phyloP scores from a whole-genome alignment of 1,139 yeast species.

The Yamadazyma kanchanaburiensis region DNA sequence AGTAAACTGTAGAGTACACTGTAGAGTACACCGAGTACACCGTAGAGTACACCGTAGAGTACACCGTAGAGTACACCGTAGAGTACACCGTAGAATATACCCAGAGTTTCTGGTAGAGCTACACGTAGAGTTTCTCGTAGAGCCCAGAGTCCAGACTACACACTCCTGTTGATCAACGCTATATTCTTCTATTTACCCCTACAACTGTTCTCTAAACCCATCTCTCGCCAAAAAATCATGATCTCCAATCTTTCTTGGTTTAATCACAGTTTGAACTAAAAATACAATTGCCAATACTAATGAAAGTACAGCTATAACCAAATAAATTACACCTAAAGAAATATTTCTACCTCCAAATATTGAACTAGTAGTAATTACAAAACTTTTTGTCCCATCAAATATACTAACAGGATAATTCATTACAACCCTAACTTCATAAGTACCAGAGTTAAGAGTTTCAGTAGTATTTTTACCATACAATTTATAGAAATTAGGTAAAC shows the following conservation, averaged over 20 bases:
- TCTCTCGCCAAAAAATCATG: conserved; percentile 37
- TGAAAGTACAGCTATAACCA: conserved; percentile 58
- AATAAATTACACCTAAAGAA: conserved; percentile 63
- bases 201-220: conserved; percentile 26
- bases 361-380: conserved; percentile 64
- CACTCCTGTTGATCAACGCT: too few species aligned
- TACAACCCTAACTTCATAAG: conserved; percentile 55
- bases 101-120: too few species aligned
- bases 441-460: conserved; percentile 50
- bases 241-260: conserved; percentile 45
- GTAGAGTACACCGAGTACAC: too few species aligned
- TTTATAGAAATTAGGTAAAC: conserved; percentile 66
- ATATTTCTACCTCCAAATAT: conserved; percentile 70
- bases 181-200: background rate
- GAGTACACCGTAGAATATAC: too few species aligned
- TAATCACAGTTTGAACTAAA: conserved; percentile 44
- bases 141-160: too few species aligned
- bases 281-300: conserved; percentile 46
- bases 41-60: too few species aligned
- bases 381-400: conserved; percentile 68
- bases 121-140: too few species aligned
- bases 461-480: conserved; percentile 57
- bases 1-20: too few species aligned
- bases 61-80: too few species aligned
- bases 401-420: conserved; percentile 67